phyloP scores from a whole-genome alignment of 2,329 filamentous ascomycete genomes.

The Decorospora gaudefroyi region DNA sequence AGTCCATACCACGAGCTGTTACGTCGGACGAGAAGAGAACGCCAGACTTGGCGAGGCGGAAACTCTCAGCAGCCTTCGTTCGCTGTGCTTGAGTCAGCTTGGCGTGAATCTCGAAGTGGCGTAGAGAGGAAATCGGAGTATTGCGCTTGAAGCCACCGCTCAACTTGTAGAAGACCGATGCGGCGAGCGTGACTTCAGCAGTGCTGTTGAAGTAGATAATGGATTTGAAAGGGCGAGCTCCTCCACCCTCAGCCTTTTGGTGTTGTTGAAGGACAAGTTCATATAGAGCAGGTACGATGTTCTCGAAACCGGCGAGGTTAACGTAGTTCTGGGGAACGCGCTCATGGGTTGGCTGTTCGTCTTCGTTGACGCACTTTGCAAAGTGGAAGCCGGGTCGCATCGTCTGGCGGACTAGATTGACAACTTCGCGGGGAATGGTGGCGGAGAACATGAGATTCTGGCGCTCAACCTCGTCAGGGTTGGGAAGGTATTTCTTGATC shows the following conservation, averaged over 20 bases:
- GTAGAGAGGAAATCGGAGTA: constrained; percentile 39
- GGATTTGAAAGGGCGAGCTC: constrained; percentile 79
- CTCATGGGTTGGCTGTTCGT: constrained; percentile 84
- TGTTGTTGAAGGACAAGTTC: constrained; percentile 71
- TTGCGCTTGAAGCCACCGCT: constrained; percentile 44
- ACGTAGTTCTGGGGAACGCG: constrained; percentile 80
- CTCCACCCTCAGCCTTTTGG: constrained; percentile 50
- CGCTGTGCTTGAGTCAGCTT: constrained; percentile 72
- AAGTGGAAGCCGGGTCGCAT: constrained; percentile 86
- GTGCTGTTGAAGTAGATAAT: constrained; percentile 90
- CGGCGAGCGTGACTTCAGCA: constrained; percentile 68
- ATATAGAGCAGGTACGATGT: constrained; percentile 74
- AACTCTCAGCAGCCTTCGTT: constrained; percentile 70
- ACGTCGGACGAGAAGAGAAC: constrained; percentile 58
- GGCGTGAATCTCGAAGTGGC: constrained; percentile 72
- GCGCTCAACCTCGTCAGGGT: constrained; percentile 64
- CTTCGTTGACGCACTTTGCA: constrained; percentile 80
- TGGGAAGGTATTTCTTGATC: constrained; percentile 62
- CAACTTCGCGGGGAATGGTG: constrained; percentile 83
- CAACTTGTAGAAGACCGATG: constrained; percentile 61
- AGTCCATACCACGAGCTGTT: constrained; percentile 59
- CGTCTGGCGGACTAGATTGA: constrained; percentile 74
- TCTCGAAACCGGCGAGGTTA: constrained; percentile 69
- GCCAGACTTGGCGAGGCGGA: constrained; percentile 66
- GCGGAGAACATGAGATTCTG: constrained; percentile 97